Conservation (phyloP, 345 rosid genomes). For the Corchorus olitorius region DNA sequence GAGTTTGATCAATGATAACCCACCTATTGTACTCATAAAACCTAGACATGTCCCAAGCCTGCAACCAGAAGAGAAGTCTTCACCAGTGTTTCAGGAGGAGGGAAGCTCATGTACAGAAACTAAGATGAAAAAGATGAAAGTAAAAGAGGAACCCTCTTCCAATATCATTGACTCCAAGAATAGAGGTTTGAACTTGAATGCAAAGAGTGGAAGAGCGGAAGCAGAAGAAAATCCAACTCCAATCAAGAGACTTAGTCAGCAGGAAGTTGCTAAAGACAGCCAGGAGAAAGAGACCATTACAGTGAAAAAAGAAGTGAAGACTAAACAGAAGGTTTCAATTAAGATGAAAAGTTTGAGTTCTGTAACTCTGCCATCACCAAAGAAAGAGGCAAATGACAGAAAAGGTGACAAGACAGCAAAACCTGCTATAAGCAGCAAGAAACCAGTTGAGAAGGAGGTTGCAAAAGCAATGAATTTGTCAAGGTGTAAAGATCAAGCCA, state of each 20-base stretch:
- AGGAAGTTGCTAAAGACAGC: constrained; percentile 32
- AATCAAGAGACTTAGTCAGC: constrained; percentile 35
- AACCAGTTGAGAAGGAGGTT: constrained; percentile 33
- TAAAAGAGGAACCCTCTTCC: constrained; percentile 35
- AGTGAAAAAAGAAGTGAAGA: constrained; percentile 42
- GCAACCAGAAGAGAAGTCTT: constrained; percentile 30
- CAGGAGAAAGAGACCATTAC: constrained; percentile 26
- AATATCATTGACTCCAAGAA: constrained; percentile 37
- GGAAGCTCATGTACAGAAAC: constrained; percentile 20
- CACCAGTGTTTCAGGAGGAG: constrained; percentile 25
- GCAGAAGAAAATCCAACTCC: constrained; percentile 24
- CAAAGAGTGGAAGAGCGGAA: constrained; percentile 23
- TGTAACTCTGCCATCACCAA: constrained; percentile 28
- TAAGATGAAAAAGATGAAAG: constrained; percentile 21
- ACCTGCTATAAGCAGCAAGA: constrained; percentile 29
- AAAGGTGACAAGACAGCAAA: constrained; percentile 39
- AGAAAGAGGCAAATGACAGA: constrained; percentile 33
- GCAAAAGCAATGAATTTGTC: constrained; percentile 41
- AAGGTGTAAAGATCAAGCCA: constrained; percentile 41
- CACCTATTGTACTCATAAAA: constrained; percentile 69
- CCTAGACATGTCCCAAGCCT: constrained; percentile 37
- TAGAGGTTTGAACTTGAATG: constrained; percentile 19
- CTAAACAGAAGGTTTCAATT: constrained; percentile 31
- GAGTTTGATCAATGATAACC: constrained; percentile 29
- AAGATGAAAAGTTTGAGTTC: constrained; percentile 34